These are phyloP conservation scores for Pythium graminicola DNA, from an alignment of 352 stramenopile genomes.

Conservation along the genomic window DNA sequence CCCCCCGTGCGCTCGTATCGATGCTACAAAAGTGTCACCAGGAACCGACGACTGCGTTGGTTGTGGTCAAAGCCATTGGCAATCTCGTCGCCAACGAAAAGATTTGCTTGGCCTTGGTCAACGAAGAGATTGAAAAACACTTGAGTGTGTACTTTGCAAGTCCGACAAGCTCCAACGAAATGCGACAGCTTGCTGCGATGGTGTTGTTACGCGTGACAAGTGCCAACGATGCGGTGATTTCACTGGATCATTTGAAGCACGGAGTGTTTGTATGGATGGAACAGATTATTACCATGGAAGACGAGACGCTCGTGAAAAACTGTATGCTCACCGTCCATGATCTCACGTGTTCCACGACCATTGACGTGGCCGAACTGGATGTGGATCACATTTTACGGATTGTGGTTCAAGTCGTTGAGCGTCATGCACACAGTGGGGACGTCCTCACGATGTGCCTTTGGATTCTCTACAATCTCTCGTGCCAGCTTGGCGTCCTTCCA, in stretches of 20 bases:
- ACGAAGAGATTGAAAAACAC: constrained; percentile 62
- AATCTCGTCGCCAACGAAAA: constrained; percentile 76
- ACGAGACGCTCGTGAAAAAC: constrained; percentile 64
- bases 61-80: constrained; percentile 65
- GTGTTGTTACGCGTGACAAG: constrained; percentile 63
- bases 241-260: constrained; percentile 48
- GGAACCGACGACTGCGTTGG: constrained; percentile 35
- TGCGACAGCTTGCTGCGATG: constrained; percentile 66
- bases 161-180: constrained; percentile 35
- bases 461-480: constrained; percentile 74
- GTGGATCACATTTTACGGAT: constrained; percentile 61
- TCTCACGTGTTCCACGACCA: constrained; percentile 48
- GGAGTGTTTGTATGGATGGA: constrained; percentile 74
- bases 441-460: constrained; percentile 61
- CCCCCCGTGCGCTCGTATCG: constrained; percentile 52
- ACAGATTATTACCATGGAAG: constrained; percentile 72
- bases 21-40: constrained; percentile 37
- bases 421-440: constrained; percentile 38
- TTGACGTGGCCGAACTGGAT: constrained; percentile 50
- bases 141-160: constrained; percentile 49
- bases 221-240: constrained; percentile 62
- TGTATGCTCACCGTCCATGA: constrained; percentile 74
- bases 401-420: constrained; percentile 51
- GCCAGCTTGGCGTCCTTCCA: constrained; percentile 36
- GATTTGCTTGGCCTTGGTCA: constrained; percentile 61